Percentiles rank a stretch among this genome's conserved stretches.
Evolutionary conservation across 345 rosid genomes (phyloP).

Genomic region (Brassica juncea): DNA sequence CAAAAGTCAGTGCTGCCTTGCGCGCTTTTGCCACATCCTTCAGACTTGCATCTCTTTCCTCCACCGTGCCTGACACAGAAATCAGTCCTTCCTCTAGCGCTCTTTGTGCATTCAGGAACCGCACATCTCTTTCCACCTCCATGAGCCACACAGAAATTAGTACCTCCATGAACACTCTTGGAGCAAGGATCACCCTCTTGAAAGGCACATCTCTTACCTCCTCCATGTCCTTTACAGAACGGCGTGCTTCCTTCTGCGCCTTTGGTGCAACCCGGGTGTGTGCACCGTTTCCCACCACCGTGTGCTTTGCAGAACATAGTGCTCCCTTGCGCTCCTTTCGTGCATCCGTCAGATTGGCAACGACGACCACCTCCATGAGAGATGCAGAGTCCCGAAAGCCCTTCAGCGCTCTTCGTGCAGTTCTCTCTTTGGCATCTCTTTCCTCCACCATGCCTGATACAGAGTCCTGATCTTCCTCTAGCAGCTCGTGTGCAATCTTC

Average conservation of each 20-base stretch:
- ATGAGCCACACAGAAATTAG: slow-evolving; percentile 95
- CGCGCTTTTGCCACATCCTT: slow-evolving; percentile 94
- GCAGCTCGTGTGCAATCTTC: slow-evolving; percentile 91
- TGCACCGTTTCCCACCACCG: slow-evolving; percentile 97
- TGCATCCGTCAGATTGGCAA: slow-evolving; percentile 77
- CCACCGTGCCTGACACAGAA: slow-evolving; percentile 98
- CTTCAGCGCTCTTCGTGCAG: slow-evolving; percentile 95
- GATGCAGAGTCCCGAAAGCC: slow-evolving; percentile 93
- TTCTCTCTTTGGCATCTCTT: slow-evolving; percentile 89
- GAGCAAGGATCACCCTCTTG: slow-evolving; percentile 76
- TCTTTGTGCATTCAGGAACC: slow-evolving; percentile 80
- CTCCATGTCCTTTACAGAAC: slow-evolving; percentile 98
- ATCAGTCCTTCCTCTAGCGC: slow-evolving; percentile 96
- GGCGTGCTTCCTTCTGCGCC: slow-evolving; percentile 99
- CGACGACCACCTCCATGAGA: slow-evolving; percentile 98
- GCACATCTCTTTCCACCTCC: slow-evolving; percentile 99
- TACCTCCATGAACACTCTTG: slow-evolving; percentile 98
- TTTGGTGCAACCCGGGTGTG: slow-evolving; percentile 70
- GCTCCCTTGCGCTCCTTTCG: slow-evolving; percentile 98
- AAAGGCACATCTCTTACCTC: slow-evolving; percentile 92
- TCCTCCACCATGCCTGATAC: slow-evolving; percentile 98
- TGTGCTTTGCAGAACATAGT: slow-evolving; percentile 98
- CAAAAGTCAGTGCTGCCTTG: slow-evolving; percentile 97
- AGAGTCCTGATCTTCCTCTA: slow-evolving; percentile 91
- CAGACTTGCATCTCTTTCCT: slow-evolving; percentile 87